Evolutionary conservation across 106 monocot genomes (phyloP).

Genomic region (Dioscorea dumetorum): DNA sequence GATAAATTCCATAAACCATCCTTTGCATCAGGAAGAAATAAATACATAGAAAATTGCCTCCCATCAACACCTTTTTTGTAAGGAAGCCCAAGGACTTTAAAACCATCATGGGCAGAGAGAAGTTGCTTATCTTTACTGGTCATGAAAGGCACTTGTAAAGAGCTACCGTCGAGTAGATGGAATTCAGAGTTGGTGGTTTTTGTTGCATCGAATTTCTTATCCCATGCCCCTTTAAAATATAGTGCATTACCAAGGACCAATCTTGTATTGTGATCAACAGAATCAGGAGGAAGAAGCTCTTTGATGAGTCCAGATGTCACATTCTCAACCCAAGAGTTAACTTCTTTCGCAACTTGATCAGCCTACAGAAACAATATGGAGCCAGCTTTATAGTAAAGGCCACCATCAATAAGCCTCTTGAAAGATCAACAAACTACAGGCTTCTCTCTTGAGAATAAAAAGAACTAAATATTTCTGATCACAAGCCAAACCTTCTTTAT

Average conservation of each 20-base stretch:
- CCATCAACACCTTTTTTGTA: constrained; percentile 56
- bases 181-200: constrained; percentile 17
- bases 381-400: background rate
- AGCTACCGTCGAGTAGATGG: constrained; percentile 17
- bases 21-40: constrained; percentile 53
- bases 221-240: constrained; percentile 84
- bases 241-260: constrained; percentile 73
- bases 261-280: constrained; percentile 45
- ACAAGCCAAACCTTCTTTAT: too few relatives aligned
- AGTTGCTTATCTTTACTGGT: constrained; percentile 20
- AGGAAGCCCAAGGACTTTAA: constrained; percentile 58
- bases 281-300: constrained; percentile 53
- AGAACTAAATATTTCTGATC: too few relatives aligned
- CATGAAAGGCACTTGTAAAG: constrained; percentile 27
- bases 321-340: constrained; percentile 71
- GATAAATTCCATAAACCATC: constrained; percentile 44
- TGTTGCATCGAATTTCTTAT: constrained; percentile 49
- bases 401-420: background rate
- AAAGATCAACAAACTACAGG: too few relatives aligned
- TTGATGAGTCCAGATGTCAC: constrained; percentile 55
- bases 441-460: too few relatives aligned
- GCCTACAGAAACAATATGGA: constrained; percentile 32
- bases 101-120: constrained; percentile 30
- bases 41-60: constrained; percentile 77
- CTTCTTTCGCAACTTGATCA: constrained; percentile 45